Conservation (phyloP, 805 yeast genomes). For the Lachancea fermentati region DNA sequence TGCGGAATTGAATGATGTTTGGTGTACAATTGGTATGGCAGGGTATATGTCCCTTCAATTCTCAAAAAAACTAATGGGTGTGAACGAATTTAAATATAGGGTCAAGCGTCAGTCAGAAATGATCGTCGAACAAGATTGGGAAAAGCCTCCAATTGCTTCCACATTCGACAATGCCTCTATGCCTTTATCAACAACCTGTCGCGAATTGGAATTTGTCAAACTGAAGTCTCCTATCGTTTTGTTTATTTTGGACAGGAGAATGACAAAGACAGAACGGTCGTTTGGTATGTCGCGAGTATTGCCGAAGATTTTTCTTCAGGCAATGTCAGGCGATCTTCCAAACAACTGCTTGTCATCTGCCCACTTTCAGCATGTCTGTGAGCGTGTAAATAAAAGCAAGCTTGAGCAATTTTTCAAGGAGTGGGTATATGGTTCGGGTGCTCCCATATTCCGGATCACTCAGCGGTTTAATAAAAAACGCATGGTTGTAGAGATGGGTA, state of each 20-base stretch:
- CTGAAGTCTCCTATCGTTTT: constrained; percentile 84
- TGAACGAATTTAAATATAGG: constrained; percentile 71
- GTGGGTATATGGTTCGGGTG: constrained; percentile 88
- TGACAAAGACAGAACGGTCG: constrained; percentile 94
- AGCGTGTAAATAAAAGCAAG: constrained; percentile 82
- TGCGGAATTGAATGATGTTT: constrained; percentile 65
- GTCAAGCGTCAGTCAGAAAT: constrained; percentile 59
- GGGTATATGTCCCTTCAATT: constrained; percentile 76
- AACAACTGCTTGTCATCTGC: constrained; percentile 71
- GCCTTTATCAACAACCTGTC: constrained; percentile 25
- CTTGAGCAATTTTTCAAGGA: constrained; percentile 81
- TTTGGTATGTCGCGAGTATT: constrained; percentile 88
- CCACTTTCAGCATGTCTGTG: constrained; percentile 92
- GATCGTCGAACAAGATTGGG: constrained; percentile 69
- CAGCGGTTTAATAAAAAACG: constrained; percentile 92
- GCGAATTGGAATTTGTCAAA: constrained; percentile 61
- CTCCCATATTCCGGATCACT: constrained; percentile 81
- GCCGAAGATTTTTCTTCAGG: constrained; percentile 86
- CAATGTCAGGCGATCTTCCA: constrained; percentile 88
- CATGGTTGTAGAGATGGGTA: constrained; percentile 90
- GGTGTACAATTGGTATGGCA: constrained; percentile 87
- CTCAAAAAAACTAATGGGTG: constrained; percentile 67
- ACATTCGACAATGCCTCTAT: constrained; percentile 39
- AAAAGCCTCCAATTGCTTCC: constrained; percentile 72
- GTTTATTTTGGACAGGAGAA: constrained; percentile 78